A percentile compares a stretch with the other conserved stretches of the same genome.
phyloP scores from a whole-genome alignment of 768 basidiomycete genomes.

The Austroboletus eburneus region DNA sequence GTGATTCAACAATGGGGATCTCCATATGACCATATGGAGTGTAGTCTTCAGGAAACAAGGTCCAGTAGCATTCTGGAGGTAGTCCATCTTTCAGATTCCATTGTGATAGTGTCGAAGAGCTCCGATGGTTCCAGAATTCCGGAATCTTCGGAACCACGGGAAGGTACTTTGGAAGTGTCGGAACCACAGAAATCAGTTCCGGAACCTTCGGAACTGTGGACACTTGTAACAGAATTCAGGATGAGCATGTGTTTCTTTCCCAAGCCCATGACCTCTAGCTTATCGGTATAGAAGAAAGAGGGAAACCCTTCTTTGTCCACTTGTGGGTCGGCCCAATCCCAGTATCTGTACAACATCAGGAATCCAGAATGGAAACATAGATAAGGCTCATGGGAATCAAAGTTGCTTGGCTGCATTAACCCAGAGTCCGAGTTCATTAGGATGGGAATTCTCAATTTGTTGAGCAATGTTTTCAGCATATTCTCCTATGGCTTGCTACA shows the following conservation, averaged over 20 bases:
- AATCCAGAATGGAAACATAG: not conserved
- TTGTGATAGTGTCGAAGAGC: too few relatives aligned
- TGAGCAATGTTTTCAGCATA: conserved; percentile 20
- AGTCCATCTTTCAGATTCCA: too few relatives aligned
- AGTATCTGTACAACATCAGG: conserved; percentile 16
- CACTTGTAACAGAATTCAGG: too few relatives aligned
- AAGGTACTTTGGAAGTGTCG: too few relatives aligned
- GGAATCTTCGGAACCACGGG: too few relatives aligned
- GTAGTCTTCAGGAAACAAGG: too few relatives aligned
- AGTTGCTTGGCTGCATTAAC: conserved; percentile 18
- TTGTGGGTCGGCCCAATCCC: conserved; percentile 27
- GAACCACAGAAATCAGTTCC: too few relatives aligned
- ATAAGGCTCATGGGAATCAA: conserved; percentile 25
- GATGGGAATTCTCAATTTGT: conserved; percentile 21
- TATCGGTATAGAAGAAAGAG: conserved; percentile 14
- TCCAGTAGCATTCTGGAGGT: too few relatives aligned
- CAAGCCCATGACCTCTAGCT: conserved; percentile 7
- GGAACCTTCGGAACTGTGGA: too few relatives aligned
- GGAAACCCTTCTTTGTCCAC: conserved; percentile 19
- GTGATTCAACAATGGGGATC: too few relatives aligned
- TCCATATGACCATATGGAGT: too few relatives aligned
- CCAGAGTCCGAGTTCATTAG: conserved; percentile 18
- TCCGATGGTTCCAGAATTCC: too few relatives aligned
- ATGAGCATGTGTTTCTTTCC: conserved; percentile 1
- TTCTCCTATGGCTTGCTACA: conserved; percentile 27